Evolutionary conservation across 2,329 filamentous ascomycete species (phyloP), one percentile per base, ranked within the genome.

Genomic region (Leptosphaerulina australis): DNA sequence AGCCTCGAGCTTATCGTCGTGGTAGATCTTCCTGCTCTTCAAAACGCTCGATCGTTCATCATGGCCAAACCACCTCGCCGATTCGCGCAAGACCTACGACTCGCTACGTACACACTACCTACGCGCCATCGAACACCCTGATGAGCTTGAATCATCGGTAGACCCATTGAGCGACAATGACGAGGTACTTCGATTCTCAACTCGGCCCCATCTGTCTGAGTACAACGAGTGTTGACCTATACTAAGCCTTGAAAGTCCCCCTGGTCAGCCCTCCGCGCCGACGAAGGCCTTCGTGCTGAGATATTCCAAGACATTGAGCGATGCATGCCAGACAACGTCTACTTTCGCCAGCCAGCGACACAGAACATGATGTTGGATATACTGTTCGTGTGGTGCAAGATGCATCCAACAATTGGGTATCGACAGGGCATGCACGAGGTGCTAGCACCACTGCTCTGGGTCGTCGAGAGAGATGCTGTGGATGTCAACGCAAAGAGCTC

Each of bases 381-480:
- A 24, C 79, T 99, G 25, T 99, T 97, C 73, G 83, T 99, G 59
- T 97, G 92, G 75, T 94, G 91, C 76, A 97, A 96, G 73, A 82
- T 95, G 44, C 90, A 97, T 66, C 90, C 90, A 1, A 85, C 88
- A 60, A 81, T 91, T 44, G 91, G 91, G 12, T 99, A 99, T 70
- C 85, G 94, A n/a, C 94, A 99, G 76, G 94, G 94, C 9, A 99
- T 99, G 93, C 94, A 99, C 70, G 94, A 99, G 74, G 79, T 99
- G 33, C 79, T 97, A 11, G 94, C 94, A 0, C 92, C 94, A 0
- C 85, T 99, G 28, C 77, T 97, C 5, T 91, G 91, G 81, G 88
- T 91, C 2, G 77, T 97, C 5, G 85, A 92, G 60, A 81, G 87
- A 61, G 94, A 99, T 74, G 88, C 92, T 5, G 78, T 96, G 40